A percentile compares a stretch with the other conserved stretches of the same genome.
phyloP scores from a whole-genome alignment of 768 basidiomycete species.

The Rhizopogon vinicolor region DNA sequence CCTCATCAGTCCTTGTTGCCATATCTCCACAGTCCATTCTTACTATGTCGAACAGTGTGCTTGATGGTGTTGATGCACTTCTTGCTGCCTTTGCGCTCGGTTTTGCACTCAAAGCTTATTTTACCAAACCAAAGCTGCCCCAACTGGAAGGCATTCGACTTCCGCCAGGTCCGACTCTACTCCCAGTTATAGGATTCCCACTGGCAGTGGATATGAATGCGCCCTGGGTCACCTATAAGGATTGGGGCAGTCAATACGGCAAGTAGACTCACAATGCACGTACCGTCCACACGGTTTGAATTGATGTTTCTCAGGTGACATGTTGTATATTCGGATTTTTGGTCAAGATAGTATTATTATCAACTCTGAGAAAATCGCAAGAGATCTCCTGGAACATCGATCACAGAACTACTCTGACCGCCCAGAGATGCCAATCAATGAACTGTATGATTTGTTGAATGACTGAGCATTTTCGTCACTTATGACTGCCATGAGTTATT shows the following conservation, averaged over 20 bases:
- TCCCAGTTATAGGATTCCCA: slow-evolving; percentile 46
- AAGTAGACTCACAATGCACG: not conserved
- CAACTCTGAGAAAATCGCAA: slow-evolving; percentile 9
- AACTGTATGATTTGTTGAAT: not conserved
- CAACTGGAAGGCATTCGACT: not conserved
- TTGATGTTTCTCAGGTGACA: not conserved
- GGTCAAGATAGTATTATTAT: slow-evolving; percentile 5
- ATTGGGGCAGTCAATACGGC: slow-evolving; percentile 41
- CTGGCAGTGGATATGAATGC: slow-evolving; percentile 37
- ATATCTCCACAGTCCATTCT: too few relatives aligned
- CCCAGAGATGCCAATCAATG: not conserved
- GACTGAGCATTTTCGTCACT: not conserved
- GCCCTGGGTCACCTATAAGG: slow-evolving; percentile 35
- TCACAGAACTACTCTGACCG: slow-evolving; percentile 9
- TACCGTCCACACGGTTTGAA: not conserved
- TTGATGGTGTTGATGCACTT: not conserved
- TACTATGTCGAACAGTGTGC: too few relatives aligned
- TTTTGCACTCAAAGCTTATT: not conserved
- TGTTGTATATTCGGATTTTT: not conserved
- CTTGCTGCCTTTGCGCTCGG: not conserved
- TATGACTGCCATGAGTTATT: not conserved
- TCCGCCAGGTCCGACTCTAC: slow-evolving; percentile 44
- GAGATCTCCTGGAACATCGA: slow-evolving; percentile 6
- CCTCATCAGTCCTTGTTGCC: too few relatives aligned
- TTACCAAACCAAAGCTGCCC: not conserved